Percentiles rank a stretch among this genome's conserved stretches.
phyloP scores from a whole-genome alignment of 202 grass and related monocot species.

The Carex sylvatica region DNA sequence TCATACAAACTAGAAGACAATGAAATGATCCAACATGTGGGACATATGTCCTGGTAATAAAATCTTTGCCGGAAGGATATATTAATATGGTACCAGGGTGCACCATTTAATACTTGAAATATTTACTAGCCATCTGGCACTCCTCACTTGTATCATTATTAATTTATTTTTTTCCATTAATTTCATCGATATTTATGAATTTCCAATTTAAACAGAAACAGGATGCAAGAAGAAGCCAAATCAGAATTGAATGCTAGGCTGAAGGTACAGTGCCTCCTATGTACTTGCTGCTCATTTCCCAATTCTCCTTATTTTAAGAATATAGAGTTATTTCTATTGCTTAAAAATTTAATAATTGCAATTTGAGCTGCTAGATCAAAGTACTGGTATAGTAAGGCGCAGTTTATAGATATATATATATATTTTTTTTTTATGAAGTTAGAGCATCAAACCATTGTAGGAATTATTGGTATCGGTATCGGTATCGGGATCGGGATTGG shows the following conservation, averaged over 20 bases:
- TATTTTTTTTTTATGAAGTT: no score
- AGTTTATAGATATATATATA: no score
- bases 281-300: background rate
- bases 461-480: no score
- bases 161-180: background rate
- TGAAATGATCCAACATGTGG: no score
- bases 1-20: no score
- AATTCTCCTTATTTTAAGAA: background rate
- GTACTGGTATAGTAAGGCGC: background rate
- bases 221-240: background rate
- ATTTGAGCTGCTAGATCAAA: background rate
- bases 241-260: background rate
- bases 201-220: background rate
- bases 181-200: background rate
- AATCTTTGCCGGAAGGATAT: background rate
- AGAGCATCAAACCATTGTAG: no score
- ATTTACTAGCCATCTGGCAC: background rate
- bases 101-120: background rate
- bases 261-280: background rate
- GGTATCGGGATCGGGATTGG: no score
- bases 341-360: background rate
- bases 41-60: no score
- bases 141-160: background rate
- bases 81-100: background rate
- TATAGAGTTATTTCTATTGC: background rate